Conservation (phyloP, 768 basidiomycete genomes). For the Mycena vulgaris region DNA sequence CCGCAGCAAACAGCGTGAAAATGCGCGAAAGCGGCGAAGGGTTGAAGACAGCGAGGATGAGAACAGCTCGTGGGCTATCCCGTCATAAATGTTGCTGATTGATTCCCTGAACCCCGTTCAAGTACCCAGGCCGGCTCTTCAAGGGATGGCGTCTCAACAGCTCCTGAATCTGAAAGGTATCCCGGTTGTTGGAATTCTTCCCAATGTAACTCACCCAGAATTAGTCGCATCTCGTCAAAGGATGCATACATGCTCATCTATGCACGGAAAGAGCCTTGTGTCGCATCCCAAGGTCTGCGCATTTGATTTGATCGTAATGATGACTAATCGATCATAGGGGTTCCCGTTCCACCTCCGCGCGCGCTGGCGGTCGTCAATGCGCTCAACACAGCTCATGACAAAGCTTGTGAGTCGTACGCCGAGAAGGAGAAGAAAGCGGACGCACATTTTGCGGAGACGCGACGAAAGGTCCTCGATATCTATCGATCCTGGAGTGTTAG, state of each 20-base stretch:
- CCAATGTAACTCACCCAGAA: not conserved
- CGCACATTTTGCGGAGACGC: conserved; percentile 63
- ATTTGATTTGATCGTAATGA: conserved; percentile 28
- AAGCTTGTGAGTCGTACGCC: conserved; percentile 65
- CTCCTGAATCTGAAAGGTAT: conserved; percentile 25
- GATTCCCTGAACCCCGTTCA: not conserved
- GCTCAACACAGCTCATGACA: conserved; percentile 70
- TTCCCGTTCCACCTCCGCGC: conserved; percentile 66
- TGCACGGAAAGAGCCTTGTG: conserved; percentile 60
- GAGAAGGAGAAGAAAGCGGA: conserved; percentile 62
- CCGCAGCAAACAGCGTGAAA: conserved; percentile 53
- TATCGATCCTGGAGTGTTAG: conserved; percentile 74
- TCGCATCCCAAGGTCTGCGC: conserved; percentile 20
- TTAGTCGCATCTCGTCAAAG: conserved; percentile 75
- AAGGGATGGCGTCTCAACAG: conserved; percentile 2
- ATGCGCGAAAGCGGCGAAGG: conserved; percentile 66
- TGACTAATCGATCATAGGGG: conserved; percentile 22
- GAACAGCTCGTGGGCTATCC: conserved; percentile 37
- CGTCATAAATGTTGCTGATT: not conserved
- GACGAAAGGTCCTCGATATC: conserved; percentile 70
- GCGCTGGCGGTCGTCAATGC: conserved; percentile 68
- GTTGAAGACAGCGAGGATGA: conserved; percentile 77
- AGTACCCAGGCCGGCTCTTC: conserved; percentile 22
- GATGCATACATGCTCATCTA: conserved; percentile 98
- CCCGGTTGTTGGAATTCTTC: not conserved